Conservation (phyloP, 169 alveolate species). For the Plasmodium gonderi region DNA sequence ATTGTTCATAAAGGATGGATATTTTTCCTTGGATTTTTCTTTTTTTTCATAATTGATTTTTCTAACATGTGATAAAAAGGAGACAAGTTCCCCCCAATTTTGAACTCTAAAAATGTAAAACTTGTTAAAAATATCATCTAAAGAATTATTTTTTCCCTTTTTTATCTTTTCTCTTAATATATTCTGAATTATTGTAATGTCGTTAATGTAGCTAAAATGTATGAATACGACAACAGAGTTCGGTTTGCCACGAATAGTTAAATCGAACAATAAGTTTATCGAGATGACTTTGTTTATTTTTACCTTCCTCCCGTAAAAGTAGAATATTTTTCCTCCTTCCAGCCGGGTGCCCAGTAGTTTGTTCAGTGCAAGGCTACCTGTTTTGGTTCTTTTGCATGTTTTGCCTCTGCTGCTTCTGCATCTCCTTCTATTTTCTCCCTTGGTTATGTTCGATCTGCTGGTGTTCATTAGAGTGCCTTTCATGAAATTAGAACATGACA, state of each 20-base stretch:
- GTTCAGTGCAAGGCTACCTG: neutral
- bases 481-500: neutral
- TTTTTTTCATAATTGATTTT: neutral
- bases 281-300: constrained; percentile 45
- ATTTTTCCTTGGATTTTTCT: neutral
- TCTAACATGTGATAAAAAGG: constrained; percentile 16
- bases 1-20: no score
- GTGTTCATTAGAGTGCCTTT: neutral
- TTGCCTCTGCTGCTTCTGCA: no score
- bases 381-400: no score
- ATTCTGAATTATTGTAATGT: constrained; percentile 6
- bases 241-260: neutral
- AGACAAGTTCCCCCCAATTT: constrained; percentile 11
- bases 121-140: constrained; percentile 12
- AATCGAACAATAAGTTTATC: constrained; percentile 23
- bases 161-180: constrained; percentile 34
- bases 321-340: constrained; percentile 20
- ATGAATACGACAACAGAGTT: constrained; percentile 10
- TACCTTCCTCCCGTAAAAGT: constrained; percentile 25
- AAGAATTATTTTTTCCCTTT: neutral
- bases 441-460: no score
- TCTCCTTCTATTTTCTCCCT: no score
- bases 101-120: constrained; percentile 22
- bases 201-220: constrained; percentile 44
- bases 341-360: constrained; percentile 17